These are phyloP conservation scores for Mortierella sp. DNA, from an alignment of 371 early-diverging fungal species.

Conservation along the genomic window DNA sequence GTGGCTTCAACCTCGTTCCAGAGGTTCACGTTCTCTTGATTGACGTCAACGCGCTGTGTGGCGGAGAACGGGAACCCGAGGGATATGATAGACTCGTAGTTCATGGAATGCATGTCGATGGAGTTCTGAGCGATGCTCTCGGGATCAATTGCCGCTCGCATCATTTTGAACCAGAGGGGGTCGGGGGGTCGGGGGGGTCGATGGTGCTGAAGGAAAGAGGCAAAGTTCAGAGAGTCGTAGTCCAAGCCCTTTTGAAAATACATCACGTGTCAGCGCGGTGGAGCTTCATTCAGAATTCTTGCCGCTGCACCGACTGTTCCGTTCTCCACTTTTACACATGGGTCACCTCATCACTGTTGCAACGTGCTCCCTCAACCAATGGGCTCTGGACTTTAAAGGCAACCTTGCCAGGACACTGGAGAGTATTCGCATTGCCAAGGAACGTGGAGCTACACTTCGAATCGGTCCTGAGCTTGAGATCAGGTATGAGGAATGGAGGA, in stretches of 20 bases:
- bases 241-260: too few species aligned
- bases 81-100: constrained; percentile 20
- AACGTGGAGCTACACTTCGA: constrained; percentile 82
- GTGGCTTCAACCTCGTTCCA: constrained; percentile 39
- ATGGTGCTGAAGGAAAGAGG: too few species aligned
- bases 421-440: constrained; percentile 87
- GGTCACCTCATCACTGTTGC: constrained; percentile 76
- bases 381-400: constrained; percentile 96
- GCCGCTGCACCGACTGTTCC: too few species aligned
- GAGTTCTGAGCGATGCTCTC: constrained; percentile 11
- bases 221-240: too few species aligned
- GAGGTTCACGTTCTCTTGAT: constrained; percentile 12
- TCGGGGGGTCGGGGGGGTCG: too few species aligned
- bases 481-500: constrained; percentile 62
- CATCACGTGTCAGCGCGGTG: too few species aligned
- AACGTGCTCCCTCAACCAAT: constrained; percentile 93
- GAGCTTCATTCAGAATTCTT: too few species aligned
- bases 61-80: constrained; percentile 36
- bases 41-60: constrained; percentile 25
- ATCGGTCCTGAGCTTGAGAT: constrained; percentile 98
- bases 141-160: constrained; percentile 18
- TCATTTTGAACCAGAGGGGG: constrained; percentile 14
- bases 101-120: constrained; percentile 13
- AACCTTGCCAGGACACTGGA: constrained; percentile 88
- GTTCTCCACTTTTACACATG: too few species aligned